These are phyloP conservation scores for Geranomyces michiganensis DNA, from an alignment of 192 early-diverging fungal genomes.

Conservation along the genomic window DNA sequence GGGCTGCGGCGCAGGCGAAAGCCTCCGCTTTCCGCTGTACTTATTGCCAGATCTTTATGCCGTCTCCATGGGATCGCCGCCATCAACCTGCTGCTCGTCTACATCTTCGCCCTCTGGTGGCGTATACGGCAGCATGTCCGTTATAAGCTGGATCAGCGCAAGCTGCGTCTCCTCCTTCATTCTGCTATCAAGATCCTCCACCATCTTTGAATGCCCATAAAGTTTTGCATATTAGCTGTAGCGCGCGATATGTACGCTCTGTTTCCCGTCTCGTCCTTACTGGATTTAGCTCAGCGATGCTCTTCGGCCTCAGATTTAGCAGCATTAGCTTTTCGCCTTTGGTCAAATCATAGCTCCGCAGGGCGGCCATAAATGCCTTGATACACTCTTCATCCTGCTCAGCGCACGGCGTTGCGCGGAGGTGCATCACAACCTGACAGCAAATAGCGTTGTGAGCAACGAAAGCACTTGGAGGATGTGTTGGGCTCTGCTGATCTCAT, in stretches of 20 bases:
- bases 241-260: not conserved
- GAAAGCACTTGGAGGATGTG: not conserved
- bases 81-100: conserved; percentile 18
- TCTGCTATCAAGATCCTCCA: conserved; percentile 75
- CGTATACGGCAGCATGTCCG: conserved; percentile 50
- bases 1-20: no score
- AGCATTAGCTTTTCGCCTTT: conserved; percentile 78
- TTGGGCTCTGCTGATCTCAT: not conserved
- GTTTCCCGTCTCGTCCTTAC: conserved; percentile 38
- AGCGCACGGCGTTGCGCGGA: conserved; percentile 60
- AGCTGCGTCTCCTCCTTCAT: conserved; percentile 58
- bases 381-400: conserved; percentile 63
- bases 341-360: conserved; percentile 57
- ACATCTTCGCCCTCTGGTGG: conserved; percentile 39
- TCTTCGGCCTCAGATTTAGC: conserved; percentile 69
- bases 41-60: no score
- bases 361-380: conserved; percentile 41
- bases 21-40: no score
- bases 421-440: conserved; percentile 51
- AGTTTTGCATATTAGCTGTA: not conserved
- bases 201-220: conserved; percentile 43
- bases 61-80: no score
- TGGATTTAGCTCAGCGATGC: conserved; percentile 65
- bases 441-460: not conserved
- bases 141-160: conserved; percentile 53